A percentile compares a stretch with the other conserved stretches of the same genome.
Conservation (phyloP, 331 rosid species). For the Malus hybrid region DNA sequence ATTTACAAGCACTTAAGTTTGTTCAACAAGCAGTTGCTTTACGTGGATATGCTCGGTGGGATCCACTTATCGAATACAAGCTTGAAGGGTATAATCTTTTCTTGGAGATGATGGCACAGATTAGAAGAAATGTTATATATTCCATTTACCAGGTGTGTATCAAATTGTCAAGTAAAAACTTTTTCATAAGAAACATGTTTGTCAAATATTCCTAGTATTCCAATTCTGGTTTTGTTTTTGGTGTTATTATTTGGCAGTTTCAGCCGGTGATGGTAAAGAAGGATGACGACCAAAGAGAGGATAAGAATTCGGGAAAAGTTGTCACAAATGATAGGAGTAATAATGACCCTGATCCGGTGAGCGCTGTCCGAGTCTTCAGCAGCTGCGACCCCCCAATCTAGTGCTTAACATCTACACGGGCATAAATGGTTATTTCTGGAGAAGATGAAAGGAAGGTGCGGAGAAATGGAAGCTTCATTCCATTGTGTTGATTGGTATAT, state of each 20-base stretch:
- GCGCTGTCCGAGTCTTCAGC: slow-evolving; percentile 43
- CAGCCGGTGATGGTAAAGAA: slow-evolving; percentile 79
- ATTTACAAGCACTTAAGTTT: slow-evolving; percentile 82
- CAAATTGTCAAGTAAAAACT: no score
- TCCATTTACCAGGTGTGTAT: slow-evolving; percentile 83
- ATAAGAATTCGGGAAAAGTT: slow-evolving; percentile 23
- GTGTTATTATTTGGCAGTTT: slow-evolving; percentile 43
- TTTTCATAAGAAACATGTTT: background rate
- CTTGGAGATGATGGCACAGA: slow-evolving; percentile 98
- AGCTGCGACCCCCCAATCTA: slow-evolving; percentile 30
- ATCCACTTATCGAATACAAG: slow-evolving; percentile 93
- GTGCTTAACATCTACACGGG: background rate
- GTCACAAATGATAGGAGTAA: slow-evolving; percentile 29
- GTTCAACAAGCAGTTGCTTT: slow-evolving; percentile 96
- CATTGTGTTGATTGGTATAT: background rate
- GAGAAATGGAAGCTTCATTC: slow-evolving; percentile 6
- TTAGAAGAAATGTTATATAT: slow-evolving; percentile 93
- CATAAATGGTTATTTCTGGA: background rate
- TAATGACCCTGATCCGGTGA: slow-evolving; percentile 40
- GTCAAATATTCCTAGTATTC: background rate
- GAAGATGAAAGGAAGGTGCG: background rate
- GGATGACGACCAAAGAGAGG: slow-evolving; percentile 38
- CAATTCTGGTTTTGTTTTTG: background rate
- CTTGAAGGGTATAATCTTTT: slow-evolving; percentile 97
- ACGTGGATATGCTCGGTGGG: slow-evolving; percentile 92